Evolutionary conservation across 2,329 filamentous ascomycete genomes (phyloP).

Genomic region (Paracoccidioides lutzii): DNA sequence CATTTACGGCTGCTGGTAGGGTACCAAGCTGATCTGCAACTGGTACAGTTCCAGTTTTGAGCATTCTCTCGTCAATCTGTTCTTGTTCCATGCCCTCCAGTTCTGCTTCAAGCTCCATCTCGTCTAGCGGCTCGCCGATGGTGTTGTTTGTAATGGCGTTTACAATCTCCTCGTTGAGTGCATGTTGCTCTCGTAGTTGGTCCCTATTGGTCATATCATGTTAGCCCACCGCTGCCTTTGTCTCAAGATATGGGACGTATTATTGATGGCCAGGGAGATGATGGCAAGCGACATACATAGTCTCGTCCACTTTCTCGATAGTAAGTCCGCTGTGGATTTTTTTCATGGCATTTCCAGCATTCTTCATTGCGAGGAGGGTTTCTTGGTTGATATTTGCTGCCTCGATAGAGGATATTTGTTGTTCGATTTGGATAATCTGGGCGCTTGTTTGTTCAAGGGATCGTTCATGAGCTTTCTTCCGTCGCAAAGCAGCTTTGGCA

Average conservation of each 20-base stretch:
- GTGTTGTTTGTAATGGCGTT: constrained; percentile 64
- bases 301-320: constrained; percentile 86
- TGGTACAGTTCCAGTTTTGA: constrained; percentile 74
- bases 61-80: constrained; percentile 83
- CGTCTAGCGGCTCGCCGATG: constrained; percentile 61
- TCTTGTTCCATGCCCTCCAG: constrained; percentile 82
- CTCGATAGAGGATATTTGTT: constrained; percentile 93
- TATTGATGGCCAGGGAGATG: not conserved
- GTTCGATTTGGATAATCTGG: constrained; percentile 84
- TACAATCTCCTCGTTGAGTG: constrained; percentile 84
- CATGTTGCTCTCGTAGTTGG: constrained; percentile 78
- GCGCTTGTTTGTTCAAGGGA: constrained; percentile 79
- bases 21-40: constrained; percentile 64
- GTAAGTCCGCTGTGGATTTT: constrained; percentile 82
- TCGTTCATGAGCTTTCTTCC: constrained; percentile 91
- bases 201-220: constrained; percentile 47
- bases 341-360: constrained; percentile 81
- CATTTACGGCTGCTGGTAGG: constrained; percentile 61
- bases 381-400: constrained; percentile 98
- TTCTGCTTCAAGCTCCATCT: constrained; percentile 74
- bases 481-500: constrained; percentile 76
- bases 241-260: not conserved
- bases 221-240: not conserved
- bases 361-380: constrained; percentile 87
- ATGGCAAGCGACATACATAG: constrained; percentile 55